A percentile compares a stretch with the other conserved stretches of the same genome.
These are phyloP conservation scores for Fusarium protoensiforme DNA, from an alignment of 2,329 filamentous ascomycete species.

Conservation along the genomic window DNA sequence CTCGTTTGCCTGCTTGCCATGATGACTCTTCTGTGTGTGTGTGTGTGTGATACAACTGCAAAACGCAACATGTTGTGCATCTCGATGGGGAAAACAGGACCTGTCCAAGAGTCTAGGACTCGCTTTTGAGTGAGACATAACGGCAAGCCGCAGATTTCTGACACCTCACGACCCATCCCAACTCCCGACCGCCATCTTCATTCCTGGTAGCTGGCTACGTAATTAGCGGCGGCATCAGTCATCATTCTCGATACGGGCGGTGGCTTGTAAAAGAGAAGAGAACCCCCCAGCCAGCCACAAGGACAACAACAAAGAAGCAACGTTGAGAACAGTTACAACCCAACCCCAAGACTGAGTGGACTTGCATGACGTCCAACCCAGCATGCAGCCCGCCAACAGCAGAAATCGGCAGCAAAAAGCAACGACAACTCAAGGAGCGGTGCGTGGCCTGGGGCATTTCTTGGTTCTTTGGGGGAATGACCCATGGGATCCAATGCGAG, in stretches of 20 bases:
- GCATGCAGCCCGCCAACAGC: constrained; percentile 25
- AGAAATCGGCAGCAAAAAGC: constrained; percentile 17
- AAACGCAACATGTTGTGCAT: constrained; percentile 1
- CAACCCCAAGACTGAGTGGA: neutral
- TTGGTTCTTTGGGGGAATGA: constrained; percentile 5
- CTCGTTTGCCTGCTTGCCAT: neutral
- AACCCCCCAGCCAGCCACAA: neutral
- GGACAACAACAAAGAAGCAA: constrained; percentile 26
- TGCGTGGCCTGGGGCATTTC: constrained; percentile 5
- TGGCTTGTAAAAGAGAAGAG: constrained; percentile 3
- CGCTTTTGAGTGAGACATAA: constrained; percentile 6
- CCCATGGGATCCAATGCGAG: neutral
- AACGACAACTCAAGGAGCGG: constrained; percentile 8
- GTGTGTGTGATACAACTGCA: constrained; percentile 1
- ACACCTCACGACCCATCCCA: constrained; percentile 18
- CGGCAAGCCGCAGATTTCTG: constrained; percentile 28
- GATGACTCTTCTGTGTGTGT: neutral
- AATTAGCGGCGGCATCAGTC: constrained; percentile 31
- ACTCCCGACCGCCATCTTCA: constrained; percentile 9
- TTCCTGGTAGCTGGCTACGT: constrained; percentile 27
- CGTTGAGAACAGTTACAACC: neutral
- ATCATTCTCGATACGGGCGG: constrained; percentile 9
- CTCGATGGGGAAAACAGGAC: neutral
- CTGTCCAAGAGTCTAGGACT: constrained; percentile 16
- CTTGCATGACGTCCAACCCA: constrained; percentile 32